Conservation (phyloP, 768 basidiomycete genomes). For the Russula sp. region DNA sequence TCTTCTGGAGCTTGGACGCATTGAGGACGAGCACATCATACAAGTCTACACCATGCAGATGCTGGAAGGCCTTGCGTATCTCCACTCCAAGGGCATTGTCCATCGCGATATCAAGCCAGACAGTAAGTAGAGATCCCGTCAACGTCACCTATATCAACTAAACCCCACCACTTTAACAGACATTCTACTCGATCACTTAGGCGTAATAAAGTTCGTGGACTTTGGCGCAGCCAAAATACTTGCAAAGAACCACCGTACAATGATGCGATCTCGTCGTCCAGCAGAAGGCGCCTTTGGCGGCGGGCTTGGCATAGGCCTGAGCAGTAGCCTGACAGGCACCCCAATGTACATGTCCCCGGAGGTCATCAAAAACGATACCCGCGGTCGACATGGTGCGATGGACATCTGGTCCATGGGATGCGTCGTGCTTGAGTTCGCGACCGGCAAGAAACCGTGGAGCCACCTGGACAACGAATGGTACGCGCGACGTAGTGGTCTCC, state of each 20-base stretch:
- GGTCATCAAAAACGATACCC: constrained; percentile 89
- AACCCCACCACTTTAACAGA: constrained; percentile 43
- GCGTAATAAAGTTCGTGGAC: constrained; percentile 94
- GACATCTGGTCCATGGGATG: constrained; percentile 98
- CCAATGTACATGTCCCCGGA: constrained; percentile 99
- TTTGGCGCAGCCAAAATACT: constrained; percentile 97
- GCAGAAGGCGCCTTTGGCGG: constrained; percentile 36
- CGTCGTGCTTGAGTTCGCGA: constrained; percentile 94
- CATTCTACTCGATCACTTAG: constrained; percentile 83
- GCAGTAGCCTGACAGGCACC: constrained; percentile 90
- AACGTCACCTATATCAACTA: not conserved
- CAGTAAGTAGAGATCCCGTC: constrained; percentile 52
- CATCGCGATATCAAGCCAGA: constrained; percentile 99
- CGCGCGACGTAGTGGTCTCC: not conserved
- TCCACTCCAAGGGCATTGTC: constrained; percentile 87
- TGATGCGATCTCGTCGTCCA: constrained; percentile 61
- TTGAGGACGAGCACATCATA: constrained; percentile 94
- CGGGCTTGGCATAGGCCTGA: constrained; percentile 39
- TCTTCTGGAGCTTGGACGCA: constrained; percentile 84
- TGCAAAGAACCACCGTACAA: constrained; percentile 80
- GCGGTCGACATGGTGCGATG: constrained; percentile 90
- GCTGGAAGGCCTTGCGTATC: constrained; percentile 88
- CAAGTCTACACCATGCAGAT: constrained; percentile 97
- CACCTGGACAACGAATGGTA: constrained; percentile 99
- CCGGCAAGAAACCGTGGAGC: constrained; percentile 97